These are phyloP conservation scores for Brassica juncea DNA, from an alignment of 345 rosid genomes.

Conservation along the genomic window DNA sequence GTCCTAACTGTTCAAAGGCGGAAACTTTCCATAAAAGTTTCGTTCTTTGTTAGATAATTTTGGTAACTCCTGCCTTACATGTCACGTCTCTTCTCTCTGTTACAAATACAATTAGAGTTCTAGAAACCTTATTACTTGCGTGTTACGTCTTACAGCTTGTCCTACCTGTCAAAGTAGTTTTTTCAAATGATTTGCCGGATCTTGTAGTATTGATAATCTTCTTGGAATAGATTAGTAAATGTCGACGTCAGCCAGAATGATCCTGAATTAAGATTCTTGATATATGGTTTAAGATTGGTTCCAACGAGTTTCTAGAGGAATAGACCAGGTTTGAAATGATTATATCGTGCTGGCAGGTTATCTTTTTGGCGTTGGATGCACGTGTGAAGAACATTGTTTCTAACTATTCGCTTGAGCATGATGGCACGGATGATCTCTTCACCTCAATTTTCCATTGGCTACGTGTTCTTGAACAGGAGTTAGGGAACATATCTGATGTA, in stretches of 20 bases:
- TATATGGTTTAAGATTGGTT: neutral
- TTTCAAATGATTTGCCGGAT: neutral
- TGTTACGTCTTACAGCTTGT: neutral
- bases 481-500: slow-evolving; percentile 47
- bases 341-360: slow-evolving; percentile 58
- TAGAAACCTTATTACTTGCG: neutral
- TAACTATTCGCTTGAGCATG: slow-evolving; percentile 89
- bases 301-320: neutral
- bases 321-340: slow-evolving; percentile 1
- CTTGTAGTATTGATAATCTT: neutral
- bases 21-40: neutral
- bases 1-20: neutral
- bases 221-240: slow-evolving; percentile 7
- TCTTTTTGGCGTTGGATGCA: slow-evolving; percentile 81
- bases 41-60: neutral
- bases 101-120: neutral
- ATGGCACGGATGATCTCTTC: slow-evolving; percentile 74
- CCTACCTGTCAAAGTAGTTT: neutral
- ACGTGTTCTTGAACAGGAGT: slow-evolving; percentile 53
- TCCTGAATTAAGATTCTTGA: slow-evolving; percentile 2
- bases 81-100: neutral
- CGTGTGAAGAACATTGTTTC: slow-evolving; percentile 91
- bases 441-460: slow-evolving; percentile 73
- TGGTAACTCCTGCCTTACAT: neutral
- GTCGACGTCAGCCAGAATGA: neutral